Conservation (phyloP, 192 early-diverging fungal species). For the Spinellus fusiger region DNA sequence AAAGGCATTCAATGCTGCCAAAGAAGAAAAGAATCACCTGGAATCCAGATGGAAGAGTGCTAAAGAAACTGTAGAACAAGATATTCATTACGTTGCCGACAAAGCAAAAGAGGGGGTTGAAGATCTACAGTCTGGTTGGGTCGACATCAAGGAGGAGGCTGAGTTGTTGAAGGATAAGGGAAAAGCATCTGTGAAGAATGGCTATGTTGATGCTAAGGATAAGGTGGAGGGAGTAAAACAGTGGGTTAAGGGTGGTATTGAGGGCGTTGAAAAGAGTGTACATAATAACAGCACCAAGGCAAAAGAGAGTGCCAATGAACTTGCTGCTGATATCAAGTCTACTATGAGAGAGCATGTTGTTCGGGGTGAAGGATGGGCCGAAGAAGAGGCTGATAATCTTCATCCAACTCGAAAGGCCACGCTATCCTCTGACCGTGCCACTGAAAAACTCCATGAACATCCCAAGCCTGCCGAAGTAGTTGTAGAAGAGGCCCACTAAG, state of each 20-base stretch:
- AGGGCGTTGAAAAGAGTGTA: constrained; percentile 1
- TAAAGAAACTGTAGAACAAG: neutral
- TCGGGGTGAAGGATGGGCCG: constrained; percentile 5
- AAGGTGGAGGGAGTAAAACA: neutral
- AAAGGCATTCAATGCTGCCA: neutral
- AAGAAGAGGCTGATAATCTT: neutral
- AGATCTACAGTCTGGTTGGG: neutral
- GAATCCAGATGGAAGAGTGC: neutral
- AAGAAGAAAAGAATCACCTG: neutral
- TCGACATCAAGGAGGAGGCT: neutral
- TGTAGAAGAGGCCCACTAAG: constrained; percentile 2
- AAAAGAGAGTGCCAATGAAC: neutral
- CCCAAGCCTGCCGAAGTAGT: constrained; percentile 7
- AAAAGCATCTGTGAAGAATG: neutral
- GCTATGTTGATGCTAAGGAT: neutral
- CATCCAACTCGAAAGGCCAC: neutral
- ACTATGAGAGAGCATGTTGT: neutral
- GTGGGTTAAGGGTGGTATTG: neutral
- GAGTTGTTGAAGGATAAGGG: neutral
- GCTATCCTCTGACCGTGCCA: neutral
- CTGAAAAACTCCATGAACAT: neutral
- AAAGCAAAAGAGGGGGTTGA: neutral
- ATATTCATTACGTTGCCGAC: neutral
- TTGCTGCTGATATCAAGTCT: neutral
- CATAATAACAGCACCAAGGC: neutral